Evolutionary conservation across 352 stramenopile genomes (phyloP).

Genomic region (Globisporangium abappressorium): DNA sequence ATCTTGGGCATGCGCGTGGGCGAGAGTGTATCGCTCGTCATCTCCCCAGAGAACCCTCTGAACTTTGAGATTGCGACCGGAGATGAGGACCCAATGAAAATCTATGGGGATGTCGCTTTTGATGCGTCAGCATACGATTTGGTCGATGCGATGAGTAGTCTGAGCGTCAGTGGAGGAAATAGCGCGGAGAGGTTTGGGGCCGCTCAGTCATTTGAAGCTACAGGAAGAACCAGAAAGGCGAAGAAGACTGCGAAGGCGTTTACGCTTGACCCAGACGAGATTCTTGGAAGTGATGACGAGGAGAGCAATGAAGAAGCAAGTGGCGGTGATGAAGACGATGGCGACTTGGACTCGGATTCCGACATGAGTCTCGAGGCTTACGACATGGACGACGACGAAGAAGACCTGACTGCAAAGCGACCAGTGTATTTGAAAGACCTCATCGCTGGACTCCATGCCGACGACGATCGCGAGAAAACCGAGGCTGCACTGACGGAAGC

Average conservation of each 20-base stretch:
- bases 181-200: neutral
- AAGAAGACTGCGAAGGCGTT: constrained; percentile 18
- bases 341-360: constrained; percentile 48
- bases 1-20: constrained; percentile 66
- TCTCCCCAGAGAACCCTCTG: constrained; percentile 57
- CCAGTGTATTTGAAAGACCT: constrained; percentile 76
- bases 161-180: neutral
- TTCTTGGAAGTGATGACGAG: constrained; percentile 55
- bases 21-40: constrained; percentile 57
- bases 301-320: constrained; percentile 19
- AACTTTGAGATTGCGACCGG: constrained; percentile 48
- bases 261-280: constrained; percentile 49
- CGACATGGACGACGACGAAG: constrained; percentile 63
- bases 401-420: constrained; percentile 54
- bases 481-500: constrained; percentile 53
- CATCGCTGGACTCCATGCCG: constrained; percentile 41
- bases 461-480: constrained; percentile 58
- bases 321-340: constrained; percentile 16
- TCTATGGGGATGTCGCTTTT: constrained; percentile 32
- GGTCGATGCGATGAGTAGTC: constrained; percentile 14
- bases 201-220: neutral
- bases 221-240: constrained; percentile 7
- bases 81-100: constrained; percentile 34
- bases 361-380: constrained; percentile 69
- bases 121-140: constrained; percentile 14